phyloP scores from a whole-genome alignment of 495 filamentous ascomycete species.

The Penicillium salamii region DNA sequence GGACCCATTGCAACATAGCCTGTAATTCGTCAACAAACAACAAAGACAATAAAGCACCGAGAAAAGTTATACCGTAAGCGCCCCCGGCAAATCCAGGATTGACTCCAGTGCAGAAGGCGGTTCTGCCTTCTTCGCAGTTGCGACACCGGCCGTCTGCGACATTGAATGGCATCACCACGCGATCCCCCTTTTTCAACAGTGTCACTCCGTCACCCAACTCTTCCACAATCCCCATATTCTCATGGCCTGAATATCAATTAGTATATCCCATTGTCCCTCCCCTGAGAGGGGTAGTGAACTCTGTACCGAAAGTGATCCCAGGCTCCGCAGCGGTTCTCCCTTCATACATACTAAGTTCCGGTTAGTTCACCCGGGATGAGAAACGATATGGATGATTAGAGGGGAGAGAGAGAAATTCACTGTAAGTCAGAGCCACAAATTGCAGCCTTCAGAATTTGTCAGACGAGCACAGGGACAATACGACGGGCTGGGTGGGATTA shows the following conservation, averaged over 20 bases:
- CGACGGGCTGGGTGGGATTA: not conserved
- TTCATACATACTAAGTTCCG: slow-evolving; percentile 45
- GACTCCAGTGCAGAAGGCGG: slow-evolving; percentile 56
- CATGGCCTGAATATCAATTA: slow-evolving; percentile 42
- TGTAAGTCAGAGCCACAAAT: slow-evolving; percentile 52
- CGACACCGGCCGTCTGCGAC: slow-evolving; percentile 56
- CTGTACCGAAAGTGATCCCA: slow-evolving; percentile 51
- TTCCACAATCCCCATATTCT: slow-evolving; percentile 52
- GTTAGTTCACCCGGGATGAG: too few species aligned
- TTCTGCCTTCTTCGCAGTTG: slow-evolving; percentile 58
- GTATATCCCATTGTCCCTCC: not conserved
- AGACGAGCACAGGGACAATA: not conserved
- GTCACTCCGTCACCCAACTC: slow-evolving; percentile 48
- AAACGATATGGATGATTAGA: too few species aligned
- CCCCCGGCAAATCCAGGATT: slow-evolving; percentile 60
- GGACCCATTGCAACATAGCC: slow-evolving; percentile 59
- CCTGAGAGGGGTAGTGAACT: too few species aligned
- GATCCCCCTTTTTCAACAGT: slow-evolving; percentile 48
- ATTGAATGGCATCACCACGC: slow-evolving; percentile 59
- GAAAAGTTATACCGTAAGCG: slow-evolving; percentile 41
- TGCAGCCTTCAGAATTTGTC: slow-evolving; percentile 27
- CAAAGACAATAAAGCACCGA: not conserved
- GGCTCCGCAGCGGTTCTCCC: slow-evolving; percentile 49
- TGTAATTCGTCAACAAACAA: not conserved
- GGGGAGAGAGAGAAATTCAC: slow-evolving; percentile 18